A percentile compares a stretch with the other conserved stretches of the same genome.
phyloP scores from a whole-genome alignment of 2,329 filamentous ascomycete genomes.

The Hypoxylon sp. region DNA sequence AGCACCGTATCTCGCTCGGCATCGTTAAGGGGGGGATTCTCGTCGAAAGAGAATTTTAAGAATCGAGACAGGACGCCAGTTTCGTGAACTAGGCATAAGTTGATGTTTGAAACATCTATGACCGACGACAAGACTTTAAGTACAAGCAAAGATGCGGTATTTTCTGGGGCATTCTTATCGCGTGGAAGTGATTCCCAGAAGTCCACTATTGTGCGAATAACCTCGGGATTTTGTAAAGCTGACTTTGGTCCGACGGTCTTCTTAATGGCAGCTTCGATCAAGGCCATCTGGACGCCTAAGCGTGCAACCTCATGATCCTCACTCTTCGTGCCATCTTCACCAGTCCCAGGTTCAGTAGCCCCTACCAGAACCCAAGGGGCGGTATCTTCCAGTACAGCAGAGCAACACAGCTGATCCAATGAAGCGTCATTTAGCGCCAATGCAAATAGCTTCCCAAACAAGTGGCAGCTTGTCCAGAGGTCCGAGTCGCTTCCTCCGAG shows the following conservation, averaged over 20 bases:
- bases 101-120: conserved; percentile 73
- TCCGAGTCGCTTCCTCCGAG: conserved; percentile 76
- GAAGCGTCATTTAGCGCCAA: conserved; percentile 85
- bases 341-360: conserved; percentile 40
- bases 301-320: conserved; percentile 45
- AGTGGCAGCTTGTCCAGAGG: conserved; percentile 74
- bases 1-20: conserved; percentile 72
- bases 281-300: conserved; percentile 48
- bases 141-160: conserved; percentile 72
- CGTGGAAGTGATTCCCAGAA: conserved; percentile 74
- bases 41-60: conserved; percentile 71
- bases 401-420: conserved; percentile 75
- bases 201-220: conserved; percentile 72
- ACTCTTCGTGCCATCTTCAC: conserved; percentile 32
- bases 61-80: conserved; percentile 78
- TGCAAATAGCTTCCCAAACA: conserved; percentile 85
- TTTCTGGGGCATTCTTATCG: conserved; percentile 58
- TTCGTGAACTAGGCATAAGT: conserved; percentile 77
- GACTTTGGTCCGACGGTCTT: conserved; percentile 65
- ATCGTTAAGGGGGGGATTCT: conserved; percentile 63
- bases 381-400: conserved; percentile 41
- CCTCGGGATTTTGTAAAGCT: conserved; percentile 71
- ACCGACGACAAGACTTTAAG: conserved; percentile 73
- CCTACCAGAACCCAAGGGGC: conserved; percentile 30
- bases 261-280: conserved; percentile 58